Evolutionary conservation across 1,139 yeast genomes (phyloP), one percentile per base, ranked within the genome.

Genomic region (Suhomyces bolitotheri): DNA sequence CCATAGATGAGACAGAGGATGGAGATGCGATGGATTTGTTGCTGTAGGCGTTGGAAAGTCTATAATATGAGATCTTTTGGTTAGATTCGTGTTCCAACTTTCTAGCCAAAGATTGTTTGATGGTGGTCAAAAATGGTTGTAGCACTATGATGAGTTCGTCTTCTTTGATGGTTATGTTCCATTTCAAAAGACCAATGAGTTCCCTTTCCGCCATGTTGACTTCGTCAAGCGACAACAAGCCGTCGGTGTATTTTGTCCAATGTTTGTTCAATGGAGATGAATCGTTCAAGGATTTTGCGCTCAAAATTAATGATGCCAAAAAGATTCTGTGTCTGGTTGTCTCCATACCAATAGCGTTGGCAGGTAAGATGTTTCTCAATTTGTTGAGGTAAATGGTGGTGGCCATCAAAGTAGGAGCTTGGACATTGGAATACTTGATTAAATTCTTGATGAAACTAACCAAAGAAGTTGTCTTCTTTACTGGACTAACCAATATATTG

Each of bases 341-440:
- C 48, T 87, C 88, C 77, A 90, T 87, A 16, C 97, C 97, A 41
- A 84, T 78, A 14, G 96, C 95, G 60, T 86, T 84, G 21, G 90
- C 80, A 4, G 97, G 97, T 38, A 92, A 75, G 10, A 84, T 71
- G 43, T 77, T 73, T 47, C 94, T 78, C 46, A 90, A 71, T 44
- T 89, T 82, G 41, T 83, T 80, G 39, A 90, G 71, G 59, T 87
- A 90, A 9, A 89, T 89, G 36, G 88, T 69, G 2, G 96, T 76
- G 12, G 97, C 82, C 97, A 92, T 90, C 38, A 92, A 71, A 2
- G 97, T 92, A 25, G 97, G 90, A 3, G 96, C 86, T 64, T 90
- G 97, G 16, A 92, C 97, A 57, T 90, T 89, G 10, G 96, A 87
- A 53, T 84, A 80, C 39, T 70, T 72, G 43, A 90, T 82, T 47